Evolutionary conservation across 768 basidiomycete genomes (phyloP).

Genomic region (Podaxis mareebaensis): DNA sequence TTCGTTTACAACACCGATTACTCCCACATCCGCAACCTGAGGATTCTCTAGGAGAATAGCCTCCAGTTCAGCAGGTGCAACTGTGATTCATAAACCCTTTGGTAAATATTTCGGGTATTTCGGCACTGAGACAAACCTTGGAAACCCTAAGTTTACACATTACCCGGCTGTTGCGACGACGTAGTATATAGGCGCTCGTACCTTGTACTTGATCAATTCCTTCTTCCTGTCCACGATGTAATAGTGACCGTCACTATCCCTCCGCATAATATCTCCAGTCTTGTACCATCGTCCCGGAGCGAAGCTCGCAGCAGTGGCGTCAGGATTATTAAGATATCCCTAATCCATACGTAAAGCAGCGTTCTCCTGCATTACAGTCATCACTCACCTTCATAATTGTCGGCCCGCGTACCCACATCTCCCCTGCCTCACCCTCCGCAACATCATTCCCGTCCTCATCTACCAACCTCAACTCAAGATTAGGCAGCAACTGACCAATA

Average conservation of each 20-base stretch:
- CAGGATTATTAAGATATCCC: slow-evolving; percentile 64
- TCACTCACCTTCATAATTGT: slow-evolving; percentile 61
- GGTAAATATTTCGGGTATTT: not conserved
- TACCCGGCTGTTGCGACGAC: not conserved
- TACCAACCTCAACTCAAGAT: slow-evolving; percentile 59
- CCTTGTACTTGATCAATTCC: slow-evolving; percentile 63
- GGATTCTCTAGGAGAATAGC: slow-evolving; percentile 58
- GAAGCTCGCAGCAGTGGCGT: slow-evolving; percentile 57
- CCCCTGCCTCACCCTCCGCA: slow-evolving; percentile 49
- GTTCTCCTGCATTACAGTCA: not conserved
- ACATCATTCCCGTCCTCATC: slow-evolving; percentile 42
- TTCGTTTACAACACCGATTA: slow-evolving; percentile 57
- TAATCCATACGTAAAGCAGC: slow-evolving; percentile 19
- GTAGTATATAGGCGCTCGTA: not conserved
- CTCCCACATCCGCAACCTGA: slow-evolving; percentile 62
- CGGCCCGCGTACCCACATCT: slow-evolving; percentile 68
- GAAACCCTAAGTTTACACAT: slow-evolving; percentile 20
- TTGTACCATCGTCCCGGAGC: slow-evolving; percentile 67
- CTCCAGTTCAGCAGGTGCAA: slow-evolving; percentile 74
- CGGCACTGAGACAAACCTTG: slow-evolving; percentile 20
- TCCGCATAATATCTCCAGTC: slow-evolving; percentile 67
- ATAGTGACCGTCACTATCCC: slow-evolving; percentile 60
- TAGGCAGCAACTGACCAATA: slow-evolving; percentile 59
- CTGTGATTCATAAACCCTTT: slow-evolving; percentile 23
- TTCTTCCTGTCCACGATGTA: slow-evolving; percentile 60